Evolutionary conservation across 805 yeast species (phyloP), one percentile per base, ranked within the genome.

Genomic region (Wickerhamiella vanderwaltii): DNA sequence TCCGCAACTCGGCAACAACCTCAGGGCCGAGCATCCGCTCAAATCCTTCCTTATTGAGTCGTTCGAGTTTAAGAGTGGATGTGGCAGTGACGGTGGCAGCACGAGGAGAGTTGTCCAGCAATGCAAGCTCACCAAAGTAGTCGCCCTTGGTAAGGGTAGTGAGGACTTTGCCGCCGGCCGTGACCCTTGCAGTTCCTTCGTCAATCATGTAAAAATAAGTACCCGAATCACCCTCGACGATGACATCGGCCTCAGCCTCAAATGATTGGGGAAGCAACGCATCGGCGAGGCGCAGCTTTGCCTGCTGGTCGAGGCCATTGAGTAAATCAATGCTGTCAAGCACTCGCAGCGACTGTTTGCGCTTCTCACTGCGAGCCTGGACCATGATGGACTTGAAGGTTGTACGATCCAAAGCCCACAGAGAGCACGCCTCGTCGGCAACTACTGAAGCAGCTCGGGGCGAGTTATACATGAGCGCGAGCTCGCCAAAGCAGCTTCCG

Each of bases 361-460:
- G 78, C 69, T 86, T 84, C 64, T 79, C 81, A 50, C 86, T 78
- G 3, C 96, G 86, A 47, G 87, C 85, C 53, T 88, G 95, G 55
- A 87, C 68, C 46, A 91, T 69, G 48, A 91, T 91, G 60, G 87
- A 75, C 61, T 95, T 78, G 67, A 91, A 91, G 1, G 96, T 87
- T 55, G 79, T 66, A 56, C 98, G 75, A 63, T 91, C 98, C 51
- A 91, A 70, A 2, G 94, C 91, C 95, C 95, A 88, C 39, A 88
- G 68, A 24, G 75, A 74, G 53, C 79, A 71, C 46, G 80, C 84
- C 6, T 81, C 69, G 18, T 67, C 60, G 7, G 95, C 87, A 20
- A 71, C 54, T 1, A 83, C 96, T 1, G 97, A 85, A 7, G 97
- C 97, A 6, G 97, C 97, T 63, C 98, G 77, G 47, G 96, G 96